Percentiles rank a stretch among this genome's conserved stretches.
Conservation (phyloP, 164 flowering plant genomes). For the Magnolia changhungtana region DNA sequence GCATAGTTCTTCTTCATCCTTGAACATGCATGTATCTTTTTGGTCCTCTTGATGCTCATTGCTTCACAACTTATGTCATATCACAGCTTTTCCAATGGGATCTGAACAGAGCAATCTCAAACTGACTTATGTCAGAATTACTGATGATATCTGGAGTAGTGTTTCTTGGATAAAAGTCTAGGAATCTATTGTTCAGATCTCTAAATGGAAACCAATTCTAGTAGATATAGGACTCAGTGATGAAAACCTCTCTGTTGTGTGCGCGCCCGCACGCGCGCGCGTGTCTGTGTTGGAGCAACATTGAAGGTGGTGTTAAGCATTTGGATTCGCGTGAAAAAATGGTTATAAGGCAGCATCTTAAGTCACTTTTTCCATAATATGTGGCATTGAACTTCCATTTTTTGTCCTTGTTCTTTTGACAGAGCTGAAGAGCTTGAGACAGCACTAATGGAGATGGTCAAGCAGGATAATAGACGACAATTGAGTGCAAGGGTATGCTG, state of each 20-base stretch:
- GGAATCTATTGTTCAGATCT: too few relatives aligned
- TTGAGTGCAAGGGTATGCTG: conserved; percentile 75
- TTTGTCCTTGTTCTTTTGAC: conserved; percentile 16
- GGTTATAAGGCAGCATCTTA: background rate
- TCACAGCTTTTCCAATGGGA: background rate
- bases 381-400: background rate
- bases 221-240: too few relatives aligned
- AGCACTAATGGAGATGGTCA: conserved; percentile 89
- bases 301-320: too few relatives aligned
- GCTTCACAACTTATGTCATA: background rate
- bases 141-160: background rate
- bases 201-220: too few relatives aligned
- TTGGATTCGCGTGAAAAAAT: too few relatives aligned
- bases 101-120: background rate
- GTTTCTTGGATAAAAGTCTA: too few relatives aligned
- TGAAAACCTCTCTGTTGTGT: too few relatives aligned
- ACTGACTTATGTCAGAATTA: background rate
- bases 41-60: background rate
- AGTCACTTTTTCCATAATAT: background rate
- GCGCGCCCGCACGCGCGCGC: too few relatives aligned
- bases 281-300: too few relatives aligned
- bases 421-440: conserved; percentile 96
- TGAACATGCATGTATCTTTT: background rate
- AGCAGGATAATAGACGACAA: conserved; percentile 75
- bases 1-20: background rate